Evolutionary conservation across 2,329 filamentous ascomycete genomes (phyloP).

Genomic region (Alternaria sp.): DNA sequence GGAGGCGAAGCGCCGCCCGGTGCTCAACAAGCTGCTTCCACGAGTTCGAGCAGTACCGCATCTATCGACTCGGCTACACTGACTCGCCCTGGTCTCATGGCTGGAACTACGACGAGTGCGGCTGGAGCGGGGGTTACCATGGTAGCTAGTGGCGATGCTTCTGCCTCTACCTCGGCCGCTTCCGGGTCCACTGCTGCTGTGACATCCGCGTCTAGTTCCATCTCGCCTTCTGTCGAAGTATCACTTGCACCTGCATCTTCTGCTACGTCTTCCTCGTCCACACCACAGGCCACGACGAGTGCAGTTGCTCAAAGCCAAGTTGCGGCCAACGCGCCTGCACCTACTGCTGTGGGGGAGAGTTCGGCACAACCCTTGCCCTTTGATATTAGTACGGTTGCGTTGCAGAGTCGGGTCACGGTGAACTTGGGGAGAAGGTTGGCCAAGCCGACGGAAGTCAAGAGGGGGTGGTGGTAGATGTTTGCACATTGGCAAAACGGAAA

Average conservation of each 20-base stretch:
- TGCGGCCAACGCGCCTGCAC: constrained; percentile 20
- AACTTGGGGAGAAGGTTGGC: constrained; percentile 40
- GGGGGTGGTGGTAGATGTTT: constrained; percentile 15
- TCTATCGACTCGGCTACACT: constrained; percentile 34
- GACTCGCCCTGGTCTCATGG: constrained; percentile 28
- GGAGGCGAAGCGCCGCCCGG: constrained; percentile 26
- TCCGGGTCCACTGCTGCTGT: background rate
- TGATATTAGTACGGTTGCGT: constrained; percentile 44
- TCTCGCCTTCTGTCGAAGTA: background rate
- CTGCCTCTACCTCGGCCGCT: background rate
- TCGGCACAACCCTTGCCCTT: constrained; percentile 38
- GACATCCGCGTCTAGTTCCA: background rate
- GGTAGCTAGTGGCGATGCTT: constrained; percentile 22
- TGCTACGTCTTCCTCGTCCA: background rate
- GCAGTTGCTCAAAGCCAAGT: constrained; percentile 37
- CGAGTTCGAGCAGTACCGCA: constrained; percentile 21
- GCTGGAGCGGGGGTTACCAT: constrained; percentile 30
- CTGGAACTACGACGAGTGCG: constrained; percentile 24
- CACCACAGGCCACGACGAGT: constrained; percentile 17
- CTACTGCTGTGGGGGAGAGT: constrained; percentile 19
- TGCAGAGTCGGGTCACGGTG: constrained; percentile 49
- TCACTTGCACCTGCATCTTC: background rate
- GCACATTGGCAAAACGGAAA: background rate
- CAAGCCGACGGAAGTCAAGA: constrained; percentile 29
- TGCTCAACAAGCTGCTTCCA: constrained; percentile 18